Evolutionary conservation across 306 rosid genomes (phyloP), one percentile per base, ranked within the genome.

Genomic region (Benincasa hispida): DNA sequence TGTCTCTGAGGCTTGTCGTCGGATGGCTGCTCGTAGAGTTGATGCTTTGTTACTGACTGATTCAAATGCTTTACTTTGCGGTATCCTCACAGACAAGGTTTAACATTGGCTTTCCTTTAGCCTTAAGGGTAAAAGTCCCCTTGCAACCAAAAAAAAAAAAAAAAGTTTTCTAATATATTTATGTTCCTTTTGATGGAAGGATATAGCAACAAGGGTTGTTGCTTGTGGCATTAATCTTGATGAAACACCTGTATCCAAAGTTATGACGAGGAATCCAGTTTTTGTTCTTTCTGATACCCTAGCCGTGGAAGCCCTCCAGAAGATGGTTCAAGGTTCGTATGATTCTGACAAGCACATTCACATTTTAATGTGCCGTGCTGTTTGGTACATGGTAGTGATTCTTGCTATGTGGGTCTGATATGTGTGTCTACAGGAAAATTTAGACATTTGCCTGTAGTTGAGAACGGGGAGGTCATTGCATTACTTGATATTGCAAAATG

Each of bases 291-390:
- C 98, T 14, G 91, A 92, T 79, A 91, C 98, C 79, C 96, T 90
- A 81, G 98, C 99, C 5, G 99, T 91, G 63, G 99, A 95, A 87
- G 99, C 99, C 24, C 99, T 95, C 72, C 99, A 95, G 79, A 95
- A 95, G 91, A 95, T 95, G 99, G 99, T 95, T 70, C 99, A 92
- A 85, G 99, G 99, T 95, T 82, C 58, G 89, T 82, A 35, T 27
- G 28, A 10, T 5, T 41, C 53, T 51, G 32, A 35, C 83, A 70
- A 30, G 67, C n/a, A 47, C 55, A 58, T 79, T 76, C 32, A 18
- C 25, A 68, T 85, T 76, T 41, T 73, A 21, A 47, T 72, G 25
- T 48, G 1, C 55, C 3, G 34, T 12, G 21, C 21, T 58, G 34
- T 45, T 50, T 50, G 55, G 55, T 50, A 1, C 21, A 73, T 77